Base-by-base conservation (phyloP, 1,139 yeast species). In the Yamadazyma membranifaciens region DNA sequence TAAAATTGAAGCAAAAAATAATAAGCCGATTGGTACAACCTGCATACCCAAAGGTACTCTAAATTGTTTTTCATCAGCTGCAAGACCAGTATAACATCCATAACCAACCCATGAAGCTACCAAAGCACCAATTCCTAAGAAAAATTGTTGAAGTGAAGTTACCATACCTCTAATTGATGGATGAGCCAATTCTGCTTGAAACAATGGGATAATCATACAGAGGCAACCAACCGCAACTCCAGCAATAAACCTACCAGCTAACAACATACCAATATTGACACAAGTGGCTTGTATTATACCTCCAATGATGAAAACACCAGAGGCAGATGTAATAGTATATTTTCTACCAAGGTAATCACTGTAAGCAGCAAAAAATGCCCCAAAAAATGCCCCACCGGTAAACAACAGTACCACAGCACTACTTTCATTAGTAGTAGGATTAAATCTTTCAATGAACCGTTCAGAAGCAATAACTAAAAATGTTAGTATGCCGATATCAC, bases 351-450 rank as follows among this genome's bases (percentile, higher is more conserved):
- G 38, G 34, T 36, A 45, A 44, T 54, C 57, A 29, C 49, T 51
- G 16, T 44, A 44, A 6, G 52, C 53, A 20, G 47, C 63, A 31
- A 48, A 38, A 13, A 59, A 50, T 11, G 63, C 55, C 11, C 64
- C 64, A 40, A 57, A 52, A 36, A 57, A 59, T 20, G 63, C 63
- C 31, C 63, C 63, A 9, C 59, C 63, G 2, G 63, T 57, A 42
- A 60, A 57, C 28, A 59, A 45, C 7, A 62, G 52, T 3, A 60
- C 63, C 29, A 59, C 56, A 2, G 62, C 60, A 40, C 63, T 54
- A 2, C 33, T 39, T 40, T 56, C 60, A 38, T 52, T 48, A 9
- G 50, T 38, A 7, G 54, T 44, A 2, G 62, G 60, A 36, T 49
- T 34, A 31, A 57, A 48, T 12, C 41, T 39, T 7, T 39, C 44